phyloP scores from a whole-genome alignment of 495 filamentous ascomycete species.

The Hypomontagnella monticulosa region DNA sequence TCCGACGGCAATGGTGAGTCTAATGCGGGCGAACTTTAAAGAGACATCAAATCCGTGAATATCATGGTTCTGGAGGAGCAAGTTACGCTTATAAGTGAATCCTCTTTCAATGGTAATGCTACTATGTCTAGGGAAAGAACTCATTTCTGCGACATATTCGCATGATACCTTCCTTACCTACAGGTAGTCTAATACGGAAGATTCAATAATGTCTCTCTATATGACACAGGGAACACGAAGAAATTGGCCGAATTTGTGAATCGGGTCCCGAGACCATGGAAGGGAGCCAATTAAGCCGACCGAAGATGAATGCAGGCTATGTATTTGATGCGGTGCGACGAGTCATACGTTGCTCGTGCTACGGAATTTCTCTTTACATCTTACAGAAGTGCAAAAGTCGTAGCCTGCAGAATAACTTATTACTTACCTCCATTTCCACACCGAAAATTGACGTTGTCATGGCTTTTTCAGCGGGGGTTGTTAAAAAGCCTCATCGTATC shows the following conservation, averaged over 20 bases:
- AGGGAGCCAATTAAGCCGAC: slow-evolving; percentile 27
- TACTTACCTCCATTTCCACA: neutral
- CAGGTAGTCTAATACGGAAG: neutral
- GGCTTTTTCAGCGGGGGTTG: slow-evolving; percentile 3
- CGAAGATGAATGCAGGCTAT: slow-evolving; percentile 4
- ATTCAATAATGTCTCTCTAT: slow-evolving; percentile 22
- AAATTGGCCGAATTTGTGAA: slow-evolving; percentile 28
- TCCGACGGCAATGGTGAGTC: slow-evolving; percentile 8
- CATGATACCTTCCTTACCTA: too few relatives aligned
- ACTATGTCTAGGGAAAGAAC: too few relatives aligned
- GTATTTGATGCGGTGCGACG: slow-evolving; percentile 25
- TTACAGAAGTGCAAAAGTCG: slow-evolving; percentile 10
- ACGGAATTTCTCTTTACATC: slow-evolving; percentile 22
- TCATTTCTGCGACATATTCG: too few relatives aligned
- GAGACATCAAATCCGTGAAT: slow-evolving; percentile 8
- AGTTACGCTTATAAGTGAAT: too few relatives aligned
- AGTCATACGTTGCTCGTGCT: slow-evolving; percentile 9
- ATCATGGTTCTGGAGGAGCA: neutral
- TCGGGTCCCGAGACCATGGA: slow-evolving; percentile 28
- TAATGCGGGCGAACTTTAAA: slow-evolving; percentile 25
- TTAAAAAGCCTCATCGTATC: slow-evolving; percentile 2
- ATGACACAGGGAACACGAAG: slow-evolving; percentile 13
- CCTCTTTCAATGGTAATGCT: too few relatives aligned
- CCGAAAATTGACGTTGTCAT: neutral
- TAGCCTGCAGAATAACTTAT: neutral